These are phyloP conservation scores for Picea sitchensis DNA, from an alignment of 75 land plant genomes.

Conservation along the genomic window DNA sequence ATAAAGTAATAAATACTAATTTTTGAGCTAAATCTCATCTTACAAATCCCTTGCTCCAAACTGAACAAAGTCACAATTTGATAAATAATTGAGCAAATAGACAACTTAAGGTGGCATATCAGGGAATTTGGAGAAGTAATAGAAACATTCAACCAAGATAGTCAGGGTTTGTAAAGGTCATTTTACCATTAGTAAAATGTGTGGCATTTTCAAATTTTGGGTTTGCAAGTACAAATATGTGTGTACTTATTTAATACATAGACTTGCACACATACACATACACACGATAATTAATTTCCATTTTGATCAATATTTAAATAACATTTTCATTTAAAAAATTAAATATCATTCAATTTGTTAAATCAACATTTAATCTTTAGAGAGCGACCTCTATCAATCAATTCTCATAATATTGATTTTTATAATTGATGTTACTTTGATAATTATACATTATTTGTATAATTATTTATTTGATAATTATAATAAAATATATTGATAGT, in stretches of 20 bases:
- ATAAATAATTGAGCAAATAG: neutral
- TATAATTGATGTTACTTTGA: no score
- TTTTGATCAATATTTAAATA: neutral
- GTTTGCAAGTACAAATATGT: neutral
- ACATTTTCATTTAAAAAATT: no score
- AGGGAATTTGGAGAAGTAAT: neutral
- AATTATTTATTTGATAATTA: no score
- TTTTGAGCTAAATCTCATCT: neutral
- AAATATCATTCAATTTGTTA: no score
- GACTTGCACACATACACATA: neutral
- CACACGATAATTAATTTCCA: neutral
- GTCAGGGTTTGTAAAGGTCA: neutral
- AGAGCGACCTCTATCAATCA: no score
- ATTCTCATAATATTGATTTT: no score
- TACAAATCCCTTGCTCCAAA: neutral
- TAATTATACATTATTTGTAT: no score
- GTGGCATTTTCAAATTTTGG: neutral
- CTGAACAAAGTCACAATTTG: neutral
- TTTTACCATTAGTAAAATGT: neutral
- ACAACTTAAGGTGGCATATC: neutral
- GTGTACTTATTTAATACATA: neutral
- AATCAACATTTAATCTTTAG: no score
- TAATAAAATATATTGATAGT: no score
- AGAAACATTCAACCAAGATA: neutral
- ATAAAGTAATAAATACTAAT: neutral